Base-by-base conservation (phyloP, 768 basidiomycete genomes). In the Termitomyces sp. region DNA sequence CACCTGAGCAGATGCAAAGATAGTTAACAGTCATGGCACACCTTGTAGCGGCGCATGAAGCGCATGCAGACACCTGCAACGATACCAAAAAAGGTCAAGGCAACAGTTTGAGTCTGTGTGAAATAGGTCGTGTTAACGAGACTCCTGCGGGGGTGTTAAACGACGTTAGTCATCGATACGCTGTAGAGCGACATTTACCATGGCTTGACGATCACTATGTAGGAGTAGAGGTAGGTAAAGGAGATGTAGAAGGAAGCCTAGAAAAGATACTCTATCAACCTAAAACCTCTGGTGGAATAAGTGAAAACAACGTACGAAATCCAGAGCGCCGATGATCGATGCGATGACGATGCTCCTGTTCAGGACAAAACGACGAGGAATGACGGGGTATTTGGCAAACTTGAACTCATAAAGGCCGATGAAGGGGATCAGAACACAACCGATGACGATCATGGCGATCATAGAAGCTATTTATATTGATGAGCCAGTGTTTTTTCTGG, bases 161-260 rank as follows among this genome's bases (percentile, higher is more conserved):
- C n/a, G 40, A 58, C 21, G 19, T 57, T 14, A 34, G 29, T n/a
- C n/a, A n/a, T n/a, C 19, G 6, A 19, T 46, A 32, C 1, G 42
- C 4, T 12, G 19, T 17, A 31, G 35, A 23, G 29, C 29, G 4
- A 59, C 16, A 43, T 61, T 41, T 61, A 75, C 82, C 82, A 81
- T 42, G 77, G 74, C 59, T 80, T 79, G 19, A 80, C 78, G 27
- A 82, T 72, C 10, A 81, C 56, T 40, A 87, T 77, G 68, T 84
- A 89, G 2, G 85, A 86, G 73, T 83, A 91, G 17, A 90, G 80
- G 65, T 90, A 91, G 10, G 86, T 84, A 69, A 74, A 86, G 0
- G 87, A 85, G 45, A 92, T 76, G 74, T 82, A 86, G 72, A 82
- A 86, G 2, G 84, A 83, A 63, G 82, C 63, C 84, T 86, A 53